phyloP scores from a whole-genome alignment of 306 rosid genomes.

The Dryas drummondii region DNA sequence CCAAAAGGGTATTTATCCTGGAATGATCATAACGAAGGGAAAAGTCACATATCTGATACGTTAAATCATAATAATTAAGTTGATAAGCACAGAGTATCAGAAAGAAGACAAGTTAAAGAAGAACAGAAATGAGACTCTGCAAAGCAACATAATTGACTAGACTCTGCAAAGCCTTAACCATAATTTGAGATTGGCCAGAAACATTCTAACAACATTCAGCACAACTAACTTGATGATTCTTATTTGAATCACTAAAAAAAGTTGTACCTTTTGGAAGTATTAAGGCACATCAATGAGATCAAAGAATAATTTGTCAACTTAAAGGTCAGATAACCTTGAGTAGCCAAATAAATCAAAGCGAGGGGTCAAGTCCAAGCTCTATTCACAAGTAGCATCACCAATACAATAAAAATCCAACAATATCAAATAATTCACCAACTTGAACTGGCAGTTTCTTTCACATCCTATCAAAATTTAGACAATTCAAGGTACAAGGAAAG shows the following conservation, averaged over 20 bases:
- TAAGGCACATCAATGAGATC: neutral
- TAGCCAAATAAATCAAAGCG: neutral
- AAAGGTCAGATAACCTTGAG: neutral
- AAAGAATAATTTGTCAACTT: neutral
- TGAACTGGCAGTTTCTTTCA: neutral
- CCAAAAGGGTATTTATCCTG: slow-evolving; percentile 32
- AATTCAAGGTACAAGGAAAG: too few relatives aligned
- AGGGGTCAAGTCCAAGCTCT: neutral
- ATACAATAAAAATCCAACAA: too few relatives aligned
- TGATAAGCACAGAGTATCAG: slow-evolving; percentile 4
- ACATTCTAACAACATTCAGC: neutral
- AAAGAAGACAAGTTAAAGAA: neutral
- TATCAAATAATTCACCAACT: neutral
- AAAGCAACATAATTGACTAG: neutral
- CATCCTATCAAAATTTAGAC: neutral
- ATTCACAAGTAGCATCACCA: neutral
- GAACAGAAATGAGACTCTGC: neutral
- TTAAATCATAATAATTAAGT: neutral
- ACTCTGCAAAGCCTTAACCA: neutral
- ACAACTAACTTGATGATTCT: neutral
- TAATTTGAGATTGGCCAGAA: neutral
- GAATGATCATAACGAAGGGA: slow-evolving; percentile 20
- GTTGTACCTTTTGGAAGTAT: neutral
- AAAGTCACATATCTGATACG: neutral
- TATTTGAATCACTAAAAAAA: neutral